Base-by-base conservation (phyloP, 2,329 filamentous ascomycete genomes). In the Beauveria sp. region DNA sequence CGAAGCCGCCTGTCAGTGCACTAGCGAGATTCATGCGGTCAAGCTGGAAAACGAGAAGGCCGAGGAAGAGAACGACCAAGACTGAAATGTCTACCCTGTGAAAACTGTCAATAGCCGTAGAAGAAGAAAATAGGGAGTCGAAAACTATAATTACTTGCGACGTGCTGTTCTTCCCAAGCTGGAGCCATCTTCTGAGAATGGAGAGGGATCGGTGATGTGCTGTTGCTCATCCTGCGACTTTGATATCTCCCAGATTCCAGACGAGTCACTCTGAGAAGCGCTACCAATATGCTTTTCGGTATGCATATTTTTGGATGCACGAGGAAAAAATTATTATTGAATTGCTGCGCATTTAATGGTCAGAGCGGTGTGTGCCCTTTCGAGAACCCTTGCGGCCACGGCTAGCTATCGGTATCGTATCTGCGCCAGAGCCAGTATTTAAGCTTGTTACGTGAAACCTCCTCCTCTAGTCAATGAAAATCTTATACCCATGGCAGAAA, bases 1-100 rank as follows among this genome's bases (percentile, higher is more conserved):
- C 76, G 51, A 82, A 79, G 0, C 77, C 77, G 5, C 74, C 79
- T 0, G 80, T 83, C 0, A 82, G 68, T 8, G 79, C 79, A 64
- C 78, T 81, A 18, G 77, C 78, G 8, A 82, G 71, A 62, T 83
- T 82, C 73, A 80, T 82, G 28, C 80, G 77, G 63, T 83, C 80
- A 0, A 83, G 69, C 66, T 82, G 80, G 63, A 83, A 80, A 48
- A 79, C 77, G 1, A 82, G 71, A 1, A 83, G 71, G 1, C 79
- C 80, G 1, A 83, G 70, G 45, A 79, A 75, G 1, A 84, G 73
- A 0, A 83, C 70, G 0, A 78, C 76, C 0, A 83, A 71, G 2
- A 83, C 78, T 0, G 75, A 75, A 8, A 69, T 68, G 63, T 83
- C 79, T 48, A 79, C 31, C n/a, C 50, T 52, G 12, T n/a, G 31